Base-by-base conservation (phyloP, 139 green algal genomes). In the Monoraphidium neglectum region DNA sequence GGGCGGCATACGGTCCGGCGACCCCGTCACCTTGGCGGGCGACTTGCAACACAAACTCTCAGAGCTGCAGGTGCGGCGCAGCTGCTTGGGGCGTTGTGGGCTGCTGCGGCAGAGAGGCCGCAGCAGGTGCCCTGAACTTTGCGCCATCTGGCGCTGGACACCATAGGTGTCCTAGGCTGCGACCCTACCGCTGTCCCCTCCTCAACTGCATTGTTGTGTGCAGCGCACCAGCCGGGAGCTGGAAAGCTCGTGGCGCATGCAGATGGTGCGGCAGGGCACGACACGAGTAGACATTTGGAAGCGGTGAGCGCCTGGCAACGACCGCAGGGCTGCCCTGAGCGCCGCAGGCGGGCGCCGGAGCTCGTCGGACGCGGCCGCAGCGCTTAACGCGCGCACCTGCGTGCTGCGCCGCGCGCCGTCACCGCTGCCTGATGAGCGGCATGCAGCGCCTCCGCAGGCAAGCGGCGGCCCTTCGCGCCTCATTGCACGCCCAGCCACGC, bases 171-270 rank as follows among this genome's bases (percentile, higher is more conserved):
- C 8, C 28, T 26, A 4, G 40, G 28, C 6, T 40, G 66, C 13
- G 24, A 46, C 18, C 10, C 26, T 72, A 40, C 2, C 18, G 0
- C 2, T 18, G 13, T 36, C 3, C n/a, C 33, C 4, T 35, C 5
- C 47, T 5, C 47, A 40, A 30, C 68, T 32, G 68, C 16, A 26
- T 37, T 21, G 3, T 18, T 40, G 18, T 28, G 18, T 87, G 77
- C 87, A 94, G 86, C 74, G 84, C n/a, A 90, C 85, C 30, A 92
- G 82, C 68, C 35, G 67, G 21, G 87, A 95, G 49, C 83, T 97
- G 83, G 92, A 97, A 56, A 87, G 78, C n/a, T 76, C 85, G 10
- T 97, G 91, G 90, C 87, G 93, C 28, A 97, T 97, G 92, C 87
- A 93, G 54, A 76, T 89, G 2, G 72, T 96, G 1, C 76, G 90